Base-by-base conservation (phyloP, 805 yeast species). In the Candida broadrunensis region DNA sequence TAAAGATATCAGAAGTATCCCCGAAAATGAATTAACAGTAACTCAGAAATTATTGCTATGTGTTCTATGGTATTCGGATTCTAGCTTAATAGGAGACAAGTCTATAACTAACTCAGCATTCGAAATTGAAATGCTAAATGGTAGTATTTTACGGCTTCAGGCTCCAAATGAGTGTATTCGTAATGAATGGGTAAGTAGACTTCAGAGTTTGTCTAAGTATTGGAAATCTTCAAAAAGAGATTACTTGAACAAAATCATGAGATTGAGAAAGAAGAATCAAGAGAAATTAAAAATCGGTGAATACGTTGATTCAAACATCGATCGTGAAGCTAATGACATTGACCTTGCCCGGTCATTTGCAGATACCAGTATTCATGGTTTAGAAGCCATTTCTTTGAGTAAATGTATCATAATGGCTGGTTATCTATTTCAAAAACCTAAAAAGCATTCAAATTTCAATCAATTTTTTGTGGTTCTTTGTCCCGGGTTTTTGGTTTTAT, bases 401-500 rank as follows among this genome's bases (percentile, higher is more conserved):
- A 75, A 80, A 13, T 72, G 83, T 9, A 61, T 90, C 2, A 63
- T 83, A 17, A 72, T 72, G 63, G 74, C 80, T 44, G 97, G 97
- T 0, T 60, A 69, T 24, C 56, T 91, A 19, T 89, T 76, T 54
- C 80, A 80, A 48, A 90, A 89, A 52, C 72, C 78, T 3, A 78
- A 76, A 43, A 86, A 81, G 54, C 89, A 84, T 54, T 61, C 87
- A 1, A 70, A 77, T 26, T 91, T 90, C 61, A 64, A 61, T 34
- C 77, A 76, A 44, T 78, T 64, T 49, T 83, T 68, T 57, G 86
- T 78, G 7, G 70, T 87, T 1, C 65, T 88, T 13, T 75, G 85
- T 35, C 89, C 93, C 1, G 90, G 91, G 0, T 78, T 72, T 45
- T 49, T 91, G 15, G 60, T 82, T 0, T 55, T 88, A 2, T 90